These are phyloP conservation scores for Trichoderma hamatum DNA, from an alignment of 2,329 filamentous ascomycete genomes.

Conservation along the genomic window DNA sequence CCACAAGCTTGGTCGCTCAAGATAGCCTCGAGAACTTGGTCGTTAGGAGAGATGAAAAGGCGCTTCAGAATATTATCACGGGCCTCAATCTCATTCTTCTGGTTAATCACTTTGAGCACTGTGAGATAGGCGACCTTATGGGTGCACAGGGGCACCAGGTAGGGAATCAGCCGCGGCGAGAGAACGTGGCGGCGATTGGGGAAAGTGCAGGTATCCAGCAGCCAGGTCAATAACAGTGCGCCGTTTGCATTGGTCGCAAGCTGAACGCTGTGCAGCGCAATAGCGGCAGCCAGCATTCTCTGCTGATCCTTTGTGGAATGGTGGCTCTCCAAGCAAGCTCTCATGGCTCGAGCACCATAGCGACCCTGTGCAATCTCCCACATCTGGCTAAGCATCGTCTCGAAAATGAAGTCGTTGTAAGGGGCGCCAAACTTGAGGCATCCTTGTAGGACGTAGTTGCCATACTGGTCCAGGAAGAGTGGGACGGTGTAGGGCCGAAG, in stretches of 20 bases:
- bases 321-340: slow-evolving; percentile 94
- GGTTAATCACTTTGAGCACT: slow-evolving; percentile 97
- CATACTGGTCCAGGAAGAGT: slow-evolving; percentile 95
- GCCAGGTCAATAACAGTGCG: slow-evolving; percentile 92
- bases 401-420: slow-evolving; percentile 96
- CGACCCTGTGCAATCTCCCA: slow-evolving; percentile 93
- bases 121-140: slow-evolving; percentile 98
- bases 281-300: slow-evolving; percentile 88
- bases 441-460: slow-evolving; percentile 97
- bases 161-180: slow-evolving; percentile 87
- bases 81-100: slow-evolving; percentile 90
- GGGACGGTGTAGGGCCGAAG: slow-evolving; percentile 85
- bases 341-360: slow-evolving; percentile 94
- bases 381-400: slow-evolving; percentile 91
- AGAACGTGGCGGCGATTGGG: slow-evolving; percentile 87
- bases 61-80: slow-evolving; percentile 87
- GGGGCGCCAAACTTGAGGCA: slow-evolving; percentile 89
- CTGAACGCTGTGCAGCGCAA: slow-evolving; percentile 95
- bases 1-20: slow-evolving; percentile 89
- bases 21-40: slow-evolving; percentile 86
- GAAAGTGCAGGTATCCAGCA: slow-evolving; percentile 97
- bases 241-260: slow-evolving; percentile 96
- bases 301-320: slow-evolving; percentile 95
- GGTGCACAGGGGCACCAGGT: slow-evolving; percentile 92
- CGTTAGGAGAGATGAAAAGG: slow-evolving; percentile 87